A percentile compares a stretch with the other conserved stretches of the same genome.
phyloP scores from a whole-genome alignment of 768 basidiomycete species.

The Lactarius akahatsu region DNA sequence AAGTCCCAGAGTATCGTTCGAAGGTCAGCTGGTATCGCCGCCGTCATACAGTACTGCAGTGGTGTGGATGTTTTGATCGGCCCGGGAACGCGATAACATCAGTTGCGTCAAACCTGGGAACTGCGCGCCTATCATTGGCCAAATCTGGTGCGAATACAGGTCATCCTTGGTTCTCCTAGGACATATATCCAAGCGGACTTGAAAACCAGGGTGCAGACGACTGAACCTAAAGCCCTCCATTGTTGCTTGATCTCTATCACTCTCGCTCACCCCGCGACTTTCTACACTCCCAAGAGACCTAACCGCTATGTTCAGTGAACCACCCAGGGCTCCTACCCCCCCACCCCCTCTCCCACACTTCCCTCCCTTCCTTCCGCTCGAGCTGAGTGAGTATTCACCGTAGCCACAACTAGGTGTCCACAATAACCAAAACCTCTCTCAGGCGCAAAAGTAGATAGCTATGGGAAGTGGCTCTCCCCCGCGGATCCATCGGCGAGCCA shows the following conservation, averaged over 20 bases:
- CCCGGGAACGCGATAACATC: too few species aligned
- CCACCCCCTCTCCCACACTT: conserved; percentile 7
- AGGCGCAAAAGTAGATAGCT: conserved; percentile 9
- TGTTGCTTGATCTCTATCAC: conserved; percentile 11
- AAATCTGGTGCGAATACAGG: too few species aligned
- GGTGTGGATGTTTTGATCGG: too few species aligned
- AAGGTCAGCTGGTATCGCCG: too few species aligned
- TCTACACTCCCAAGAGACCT: not conserved
- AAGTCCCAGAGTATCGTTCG: too few species aligned
- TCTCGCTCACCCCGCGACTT: not conserved
- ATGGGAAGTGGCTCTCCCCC: conserved; percentile 19
- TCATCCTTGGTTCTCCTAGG: too few species aligned
- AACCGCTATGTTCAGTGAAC: not conserved
- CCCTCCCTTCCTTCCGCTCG: conserved; percentile 6
- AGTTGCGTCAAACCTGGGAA: too few species aligned
- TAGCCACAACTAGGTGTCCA: not conserved
- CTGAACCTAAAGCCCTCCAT: too few species aligned
- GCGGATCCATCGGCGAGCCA: conserved; percentile 17
- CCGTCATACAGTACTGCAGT: too few species aligned
- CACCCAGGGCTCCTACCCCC: not conserved
- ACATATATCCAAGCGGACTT: too few species aligned
- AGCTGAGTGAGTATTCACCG: conserved; percentile 4
- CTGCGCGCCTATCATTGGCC: too few species aligned
- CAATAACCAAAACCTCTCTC: not conserved
- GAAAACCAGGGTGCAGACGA: too few species aligned